A percentile compares a stretch with the other conserved stretches of the same genome.
Conservation (phyloP, 1,139 yeast species). For the Yamadazyma atmosphaerica region DNA sequence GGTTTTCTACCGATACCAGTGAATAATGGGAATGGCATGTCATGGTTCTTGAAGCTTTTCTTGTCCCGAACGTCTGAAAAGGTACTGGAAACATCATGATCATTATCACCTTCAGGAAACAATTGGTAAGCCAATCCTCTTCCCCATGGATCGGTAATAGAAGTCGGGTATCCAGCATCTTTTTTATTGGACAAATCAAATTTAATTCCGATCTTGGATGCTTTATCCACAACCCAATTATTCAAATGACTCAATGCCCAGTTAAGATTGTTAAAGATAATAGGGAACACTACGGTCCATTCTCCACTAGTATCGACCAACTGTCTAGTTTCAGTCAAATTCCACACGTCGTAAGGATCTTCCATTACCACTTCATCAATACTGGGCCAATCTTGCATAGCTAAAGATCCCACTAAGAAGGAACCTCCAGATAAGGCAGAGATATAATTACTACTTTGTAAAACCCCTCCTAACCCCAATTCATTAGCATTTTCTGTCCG, state of each 20-base stretch:
- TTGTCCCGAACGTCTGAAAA: constrained; percentile 35
- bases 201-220: constrained; percentile 24
- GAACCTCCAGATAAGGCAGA: constrained; percentile 43
- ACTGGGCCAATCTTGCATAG: constrained; percentile 34
- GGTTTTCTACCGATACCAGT: constrained; percentile 40
- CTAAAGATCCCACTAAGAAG: constrained; percentile 38
- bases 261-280: constrained; percentile 21
- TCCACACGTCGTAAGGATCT: constrained; percentile 36
- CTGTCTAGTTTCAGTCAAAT: constrained; percentile 30
- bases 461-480: constrained; percentile 33
- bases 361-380: constrained; percentile 35
- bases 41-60: constrained; percentile 28
- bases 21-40: constrained; percentile 44
- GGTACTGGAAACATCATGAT: constrained; percentile 26
- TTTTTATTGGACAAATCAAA: constrained; percentile 29
- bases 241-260: constrained; percentile 31
- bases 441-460: constrained; percentile 39
- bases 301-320: constrained; percentile 26
- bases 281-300: constrained; percentile 24
- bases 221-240: constrained; percentile 26
- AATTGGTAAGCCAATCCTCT: constrained; percentile 42
- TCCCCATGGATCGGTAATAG: constrained; percentile 40
- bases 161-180: constrained; percentile 32
- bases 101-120: constrained; percentile 26
- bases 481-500: constrained; percentile 56